These are phyloP conservation scores for Xylaria sp. DNA, from an alignment of 2,329 filamentous ascomycete species.

Conservation along the genomic window DNA sequence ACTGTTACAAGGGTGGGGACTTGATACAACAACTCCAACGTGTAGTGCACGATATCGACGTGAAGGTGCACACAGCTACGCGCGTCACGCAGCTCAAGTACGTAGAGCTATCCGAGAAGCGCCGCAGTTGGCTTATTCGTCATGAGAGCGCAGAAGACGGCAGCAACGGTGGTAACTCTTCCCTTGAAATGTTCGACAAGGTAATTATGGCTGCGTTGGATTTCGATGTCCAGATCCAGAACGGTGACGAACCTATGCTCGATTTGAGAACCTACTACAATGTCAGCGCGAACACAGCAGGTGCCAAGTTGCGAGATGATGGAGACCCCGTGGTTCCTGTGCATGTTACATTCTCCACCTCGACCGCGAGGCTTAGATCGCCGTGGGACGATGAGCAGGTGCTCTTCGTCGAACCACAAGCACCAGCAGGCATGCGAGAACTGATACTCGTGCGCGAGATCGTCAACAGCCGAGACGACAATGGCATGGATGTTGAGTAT, in stretches of 20 bases:
- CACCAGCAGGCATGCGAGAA: conserved; percentile 20
- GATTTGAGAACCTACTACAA: conserved; percentile 13
- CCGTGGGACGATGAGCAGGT: conserved; percentile 19
- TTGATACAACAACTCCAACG: conserved; percentile 27
- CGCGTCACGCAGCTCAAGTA: conserved; percentile 23
- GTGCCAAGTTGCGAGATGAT: background rate
- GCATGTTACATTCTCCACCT: conserved; percentile 29
- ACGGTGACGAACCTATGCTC: background rate
- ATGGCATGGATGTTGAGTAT: conserved; percentile 13
- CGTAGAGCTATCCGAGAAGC: background rate
- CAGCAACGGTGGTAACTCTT: background rate
- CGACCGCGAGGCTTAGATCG: conserved; percentile 12
- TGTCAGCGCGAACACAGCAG: background rate
- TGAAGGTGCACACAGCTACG: conserved; percentile 25
- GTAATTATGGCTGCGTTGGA: conserved; percentile 29
- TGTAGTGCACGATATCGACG: conserved; percentile 16
- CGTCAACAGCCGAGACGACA: background rate
- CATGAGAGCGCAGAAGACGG: conserved; percentile 9
- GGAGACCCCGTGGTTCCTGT: conserved; percentile 1
- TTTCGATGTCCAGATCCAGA: conserved; percentile 16
- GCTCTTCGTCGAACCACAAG: conserved; percentile 19
- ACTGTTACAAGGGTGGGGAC: conserved; percentile 38
- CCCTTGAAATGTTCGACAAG: conserved; percentile 29
- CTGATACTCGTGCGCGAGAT: conserved; percentile 30
- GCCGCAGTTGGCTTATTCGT: conserved; percentile 22